These are phyloP conservation scores for Hirsutella rhossiliensis DNA, from an alignment of 2,329 filamentous ascomycete species.

Conservation along the genomic window DNA sequence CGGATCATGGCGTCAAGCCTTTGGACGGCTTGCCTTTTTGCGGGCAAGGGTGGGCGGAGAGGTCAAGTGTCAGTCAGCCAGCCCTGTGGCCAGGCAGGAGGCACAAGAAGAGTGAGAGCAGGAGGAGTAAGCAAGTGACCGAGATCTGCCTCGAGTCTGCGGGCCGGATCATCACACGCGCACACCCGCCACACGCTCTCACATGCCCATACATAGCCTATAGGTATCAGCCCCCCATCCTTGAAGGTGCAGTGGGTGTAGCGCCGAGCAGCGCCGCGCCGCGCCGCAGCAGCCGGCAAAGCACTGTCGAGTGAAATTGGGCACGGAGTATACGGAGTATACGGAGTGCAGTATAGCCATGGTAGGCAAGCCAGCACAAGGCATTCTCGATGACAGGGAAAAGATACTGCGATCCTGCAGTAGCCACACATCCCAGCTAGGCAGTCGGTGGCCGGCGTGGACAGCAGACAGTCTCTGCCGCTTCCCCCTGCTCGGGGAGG, in stretches of 20 bases:
- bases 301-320: neutral
- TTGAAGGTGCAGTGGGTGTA: neutral
- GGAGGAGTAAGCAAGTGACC: neutral
- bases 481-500: too few relatives aligned
- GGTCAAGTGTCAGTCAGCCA: neutral
- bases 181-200: neutral
- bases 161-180: neutral
- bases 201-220: neutral
- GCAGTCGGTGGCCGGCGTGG: too few relatives aligned
- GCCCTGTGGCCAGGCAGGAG: neutral
- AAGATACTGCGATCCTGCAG: too few relatives aligned
- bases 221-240: too few relatives aligned
- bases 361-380: too few relatives aligned
- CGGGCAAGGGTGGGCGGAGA: neutral
- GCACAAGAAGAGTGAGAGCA: neutral
- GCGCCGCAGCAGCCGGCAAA: neutral
- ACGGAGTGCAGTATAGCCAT: too few relatives aligned
- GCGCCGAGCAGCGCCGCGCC: neutral
- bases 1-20: neutral
- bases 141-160: neutral
- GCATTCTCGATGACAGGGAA: too few relatives aligned
- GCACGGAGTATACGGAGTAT: neutral
- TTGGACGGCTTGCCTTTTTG: neutral
- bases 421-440: too few relatives aligned
- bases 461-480: too few relatives aligned